Evolutionary conservation across 2,329 filamentous ascomycete species (phyloP), one percentile per base, ranked within the genome.

Genomic region (Diplodia seriata): DNA sequence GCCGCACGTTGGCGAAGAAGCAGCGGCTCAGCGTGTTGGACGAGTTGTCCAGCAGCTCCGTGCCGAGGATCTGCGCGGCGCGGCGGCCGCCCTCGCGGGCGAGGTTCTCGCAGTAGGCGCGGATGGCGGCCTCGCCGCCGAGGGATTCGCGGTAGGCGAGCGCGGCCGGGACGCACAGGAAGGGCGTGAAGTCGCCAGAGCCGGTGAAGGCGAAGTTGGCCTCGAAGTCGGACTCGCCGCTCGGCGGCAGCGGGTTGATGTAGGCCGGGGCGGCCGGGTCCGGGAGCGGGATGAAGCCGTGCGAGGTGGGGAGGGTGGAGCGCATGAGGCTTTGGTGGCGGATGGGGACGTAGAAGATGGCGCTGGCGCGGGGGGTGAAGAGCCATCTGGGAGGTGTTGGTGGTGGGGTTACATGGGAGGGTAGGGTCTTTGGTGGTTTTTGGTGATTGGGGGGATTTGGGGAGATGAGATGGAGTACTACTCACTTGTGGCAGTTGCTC

Each of bases 401-500:
- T 23, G 2, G 31, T 15, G 18, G 63, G n/a, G n/a, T n/a, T n/a
- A n/a, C n/a, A n/a, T n/a, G n/a, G n/a, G n/a, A n/a, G n/a, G n/a
- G n/a, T n/a, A n/a, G n/a, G n/a, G n/a, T n/a, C n/a, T n/a, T n/a
- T 26, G 18, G 14, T 36, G 14, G 31, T 26, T 26, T 2, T 26
- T 26, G 2, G 50, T 11, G 38, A 7, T 18, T 18, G 38, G 38
- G 26, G 12, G 8, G 31, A 33, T 6, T 54, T 18, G n/a, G 5
- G 36, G 43, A 64, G 38, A 29, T 65, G 50, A 15, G 62, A 20
- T 3, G 15, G 40, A 20, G 29, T 36, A 20, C 1, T 68, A 12
- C 71, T 66, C 70, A 81, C 77, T 97, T 97, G 82, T 97, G 92
- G 73, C 89, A 92, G 77, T 97, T 97, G 67, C 85, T 90, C 15